Percentiles rank a stretch among this genome's conserved stretches.
Conservation (phyloP, 2,329 filamentous ascomycete genomes). For the Chaetothyriales sp. region DNA sequence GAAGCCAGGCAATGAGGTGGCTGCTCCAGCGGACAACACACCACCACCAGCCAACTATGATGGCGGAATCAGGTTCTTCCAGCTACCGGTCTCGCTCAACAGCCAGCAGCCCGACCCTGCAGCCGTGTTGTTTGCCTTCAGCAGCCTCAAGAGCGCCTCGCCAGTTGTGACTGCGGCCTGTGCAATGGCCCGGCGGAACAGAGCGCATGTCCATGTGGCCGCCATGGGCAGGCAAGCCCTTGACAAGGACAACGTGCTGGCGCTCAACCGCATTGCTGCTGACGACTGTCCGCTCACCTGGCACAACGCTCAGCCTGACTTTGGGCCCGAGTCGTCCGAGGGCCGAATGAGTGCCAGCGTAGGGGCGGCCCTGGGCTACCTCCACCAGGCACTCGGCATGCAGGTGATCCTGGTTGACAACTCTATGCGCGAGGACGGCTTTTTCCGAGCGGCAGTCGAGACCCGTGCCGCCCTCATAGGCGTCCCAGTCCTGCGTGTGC, state of each 20-base stretch:
- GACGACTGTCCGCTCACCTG: conserved; percentile 49
- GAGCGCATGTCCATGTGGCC: conserved; percentile 67
- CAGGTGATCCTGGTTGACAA: conserved; percentile 62
- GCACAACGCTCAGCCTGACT: conserved; percentile 65
- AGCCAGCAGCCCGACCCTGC: conserved; percentile 34
- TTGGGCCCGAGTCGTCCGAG: conserved; percentile 52
- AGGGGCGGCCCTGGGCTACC: conserved; percentile 51
- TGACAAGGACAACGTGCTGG: conserved; percentile 50
- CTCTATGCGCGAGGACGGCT: conserved; percentile 49
- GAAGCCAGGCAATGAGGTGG: not conserved
- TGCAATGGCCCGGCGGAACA: conserved; percentile 56
- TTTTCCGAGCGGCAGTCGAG: conserved; percentile 53
- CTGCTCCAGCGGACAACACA: not conserved
- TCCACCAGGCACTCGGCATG: conserved; percentile 60
- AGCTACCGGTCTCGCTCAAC: conserved; percentile 34
- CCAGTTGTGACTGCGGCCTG: conserved; percentile 69
- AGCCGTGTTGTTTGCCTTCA: conserved; percentile 66
- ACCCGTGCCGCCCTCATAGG: not conserved
- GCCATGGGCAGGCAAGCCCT: conserved; percentile 62
- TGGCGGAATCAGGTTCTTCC: conserved; percentile 54
- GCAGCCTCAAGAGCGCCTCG: conserved; percentile 57
- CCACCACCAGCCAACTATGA: conserved; percentile 33
- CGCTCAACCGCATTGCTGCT: conserved; percentile 63
- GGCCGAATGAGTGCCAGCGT: conserved; percentile 51
- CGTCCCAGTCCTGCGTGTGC: not conserved